These are phyloP conservation scores for Pisolithus microcarpus DNA, from an alignment of 768 basidiomycete species.

Conservation along the genomic window DNA sequence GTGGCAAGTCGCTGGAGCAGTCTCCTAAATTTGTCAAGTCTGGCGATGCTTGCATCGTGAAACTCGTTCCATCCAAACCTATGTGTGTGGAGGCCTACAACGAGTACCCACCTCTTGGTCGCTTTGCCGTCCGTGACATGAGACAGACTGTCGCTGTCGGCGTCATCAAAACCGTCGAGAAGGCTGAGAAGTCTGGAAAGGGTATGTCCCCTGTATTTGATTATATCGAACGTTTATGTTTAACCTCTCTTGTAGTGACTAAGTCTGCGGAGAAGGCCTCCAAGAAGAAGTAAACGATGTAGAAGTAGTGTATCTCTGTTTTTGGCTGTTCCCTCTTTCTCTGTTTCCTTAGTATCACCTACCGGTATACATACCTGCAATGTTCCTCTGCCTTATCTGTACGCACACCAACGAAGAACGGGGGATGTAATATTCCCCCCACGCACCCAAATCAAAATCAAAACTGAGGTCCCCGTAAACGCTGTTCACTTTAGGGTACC, in stretches of 20 bases:
- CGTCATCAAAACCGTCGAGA: constrained; percentile 97
- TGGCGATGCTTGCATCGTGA: constrained; percentile 98
- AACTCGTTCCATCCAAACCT: constrained; percentile 93
- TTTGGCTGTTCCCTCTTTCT: constrained; percentile 31
- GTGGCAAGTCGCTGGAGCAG: constrained; percentile 86
- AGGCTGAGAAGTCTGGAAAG: constrained; percentile 88
- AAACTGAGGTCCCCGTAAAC: neutral
- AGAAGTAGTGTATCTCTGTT: constrained; percentile 58
- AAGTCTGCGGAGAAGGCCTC: constrained; percentile 94
- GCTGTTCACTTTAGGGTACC: no score
- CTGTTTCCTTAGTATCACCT: constrained; percentile 24
- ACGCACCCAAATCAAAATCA: neutral
- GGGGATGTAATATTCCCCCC: constrained; percentile 17
- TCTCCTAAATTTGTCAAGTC: constrained; percentile 98
- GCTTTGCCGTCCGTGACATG: constrained; percentile 99
- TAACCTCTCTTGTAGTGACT: constrained; percentile 48
- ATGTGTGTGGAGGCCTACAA: constrained; percentile 93
- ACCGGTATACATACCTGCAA: constrained; percentile 29
- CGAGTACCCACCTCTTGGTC: constrained; percentile 98
- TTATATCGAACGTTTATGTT: neutral
- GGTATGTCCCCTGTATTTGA: constrained; percentile 35
- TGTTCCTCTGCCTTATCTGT: constrained; percentile 39
- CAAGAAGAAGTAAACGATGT: constrained; percentile 93
- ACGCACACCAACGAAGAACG: constrained; percentile 39
- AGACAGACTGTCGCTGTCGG: constrained; percentile 98